Evolutionary conservation across 495 filamentous ascomycete species (phyloP), one percentile per base, ranked within the genome.

Genomic region (Terfezia claveryi): DNA sequence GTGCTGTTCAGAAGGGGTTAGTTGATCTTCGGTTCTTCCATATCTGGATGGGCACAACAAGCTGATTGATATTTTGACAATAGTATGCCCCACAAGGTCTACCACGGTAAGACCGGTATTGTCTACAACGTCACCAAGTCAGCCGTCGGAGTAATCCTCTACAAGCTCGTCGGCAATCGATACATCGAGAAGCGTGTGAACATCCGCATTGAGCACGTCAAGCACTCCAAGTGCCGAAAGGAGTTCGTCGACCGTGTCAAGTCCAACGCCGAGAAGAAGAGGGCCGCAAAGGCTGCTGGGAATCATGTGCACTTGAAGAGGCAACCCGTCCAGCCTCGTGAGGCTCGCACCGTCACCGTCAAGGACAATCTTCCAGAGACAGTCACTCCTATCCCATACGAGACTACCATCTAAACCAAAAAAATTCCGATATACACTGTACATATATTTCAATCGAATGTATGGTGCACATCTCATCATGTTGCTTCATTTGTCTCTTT

Each of bases 171-270:
- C 69, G 81, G 83, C 74, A 87, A 94, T 79, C 84, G 91, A 62
- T 96, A 93, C 80, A 74, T 98, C 69, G 91, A 96, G 83, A 96
- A 98, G 84, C 89, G 91, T 70, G 78, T 98, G 75, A 95, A 91
- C 78, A 76, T 98, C 74, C 87, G 91, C 69, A 76, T 96, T 72
- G 91, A 98, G 81, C 91, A 98, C 81, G 78, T 96, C 74, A 77
- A 76, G 68, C 82, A 81, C 65, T 95, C 88, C 63, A 82, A 89
- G 68, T 94, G 86, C 67, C 78, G 91, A 65, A 87, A 94, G 61
- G 89, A 87, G 67, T 96, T 96, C 79, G 75, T 98, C 68, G 81
- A 78, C 71, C 83, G 91, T 64, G 91, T 98, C 68, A 95, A 95
- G 83, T 74, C 77, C 69, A 98, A 96, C 73, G 86, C 86, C 63